Conservation (phyloP, 768 basidiomycete species). For the Fomitopsis serialis region DNA sequence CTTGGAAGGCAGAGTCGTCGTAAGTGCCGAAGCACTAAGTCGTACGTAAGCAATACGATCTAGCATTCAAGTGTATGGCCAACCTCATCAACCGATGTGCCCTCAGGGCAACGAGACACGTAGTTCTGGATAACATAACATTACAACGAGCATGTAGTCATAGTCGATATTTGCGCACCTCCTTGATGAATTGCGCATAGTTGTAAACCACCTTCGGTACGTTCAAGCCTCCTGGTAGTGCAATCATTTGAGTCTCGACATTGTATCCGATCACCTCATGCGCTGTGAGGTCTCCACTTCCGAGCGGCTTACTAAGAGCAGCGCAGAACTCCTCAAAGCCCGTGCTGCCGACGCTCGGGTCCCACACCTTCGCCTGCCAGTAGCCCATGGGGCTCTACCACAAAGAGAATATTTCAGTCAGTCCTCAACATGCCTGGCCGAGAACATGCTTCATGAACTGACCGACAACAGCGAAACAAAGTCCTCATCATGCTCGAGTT, state of each 20-base stretch:
- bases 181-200: slow-evolving; percentile 74
- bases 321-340: slow-evolving; percentile 67
- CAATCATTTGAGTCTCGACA: slow-evolving; percentile 41
- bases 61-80: slow-evolving; percentile 7
- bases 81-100: slow-evolving; percentile 45
- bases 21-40: slow-evolving; percentile 82
- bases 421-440: not conserved
- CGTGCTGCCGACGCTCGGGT: slow-evolving; percentile 59
- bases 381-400: slow-evolving; percentile 51
- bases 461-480: slow-evolving; percentile 69
- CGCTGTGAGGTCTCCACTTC: slow-evolving; percentile 19
- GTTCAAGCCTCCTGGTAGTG: slow-evolving; percentile 38
- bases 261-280: slow-evolving; percentile 34
- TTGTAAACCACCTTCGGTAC: slow-evolving; percentile 61
- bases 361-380: slow-evolving; percentile 90
- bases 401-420: not conserved
- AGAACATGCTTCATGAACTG: slow-evolving; percentile 4
- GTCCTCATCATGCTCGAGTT: slow-evolving; percentile 68
- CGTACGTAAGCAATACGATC: not conserved
- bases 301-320: slow-evolving; percentile 42
- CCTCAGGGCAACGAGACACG: slow-evolving; percentile 54
- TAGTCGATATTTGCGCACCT: slow-evolving; percentile 40
- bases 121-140: slow-evolving; percentile 33
- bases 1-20: slow-evolving; percentile 59
- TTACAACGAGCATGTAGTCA: not conserved